A percentile compares a stretch with the other conserved stretches of the same genome.
These are phyloP conservation scores for Acanthochlamys bracteata DNA, from an alignment of 106 monocot species.

Conservation along the genomic window DNA sequence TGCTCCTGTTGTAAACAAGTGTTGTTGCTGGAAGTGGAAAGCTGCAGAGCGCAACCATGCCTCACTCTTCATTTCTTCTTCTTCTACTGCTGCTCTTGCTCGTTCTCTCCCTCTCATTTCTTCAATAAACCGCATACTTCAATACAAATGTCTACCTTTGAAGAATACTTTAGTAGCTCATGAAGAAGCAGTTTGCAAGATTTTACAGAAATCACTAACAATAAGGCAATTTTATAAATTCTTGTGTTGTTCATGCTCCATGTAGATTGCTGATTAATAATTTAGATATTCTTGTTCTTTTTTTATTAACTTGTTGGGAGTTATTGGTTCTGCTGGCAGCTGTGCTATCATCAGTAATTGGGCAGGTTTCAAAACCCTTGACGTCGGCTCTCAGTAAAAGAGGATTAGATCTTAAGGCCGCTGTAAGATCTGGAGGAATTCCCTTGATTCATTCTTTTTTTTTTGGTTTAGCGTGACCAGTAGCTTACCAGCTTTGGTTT, in stretches of 20 bases:
- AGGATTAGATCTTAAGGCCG: constrained; percentile 29
- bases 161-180: not conserved
- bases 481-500: too few species aligned
- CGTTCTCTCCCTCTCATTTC: too few species aligned
- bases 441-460: constrained; percentile 47
- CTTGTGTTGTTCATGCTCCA: not conserved
- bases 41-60: too few species aligned
- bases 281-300: not conserved
- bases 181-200: not conserved
- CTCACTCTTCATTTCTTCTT: too few species aligned
- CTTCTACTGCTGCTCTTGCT: too few species aligned
- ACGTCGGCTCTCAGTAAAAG: constrained; percentile 23
- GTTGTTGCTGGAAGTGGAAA: too few species aligned
- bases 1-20: too few species aligned
- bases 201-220: not conserved
- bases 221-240: not conserved
- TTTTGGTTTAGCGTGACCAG: not conserved
- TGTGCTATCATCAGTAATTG: constrained; percentile 28
- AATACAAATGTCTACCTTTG: too few species aligned
- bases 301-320: not conserved
- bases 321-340: constrained; percentile 47
- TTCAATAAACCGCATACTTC: too few species aligned
- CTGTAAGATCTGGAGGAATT: constrained; percentile 53
- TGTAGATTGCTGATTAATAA: not conserved
- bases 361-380: constrained; percentile 52